Evolutionary conservation across 495 filamentous ascomycete genomes (phyloP).

Genomic region (Trichoderma virens): DNA sequence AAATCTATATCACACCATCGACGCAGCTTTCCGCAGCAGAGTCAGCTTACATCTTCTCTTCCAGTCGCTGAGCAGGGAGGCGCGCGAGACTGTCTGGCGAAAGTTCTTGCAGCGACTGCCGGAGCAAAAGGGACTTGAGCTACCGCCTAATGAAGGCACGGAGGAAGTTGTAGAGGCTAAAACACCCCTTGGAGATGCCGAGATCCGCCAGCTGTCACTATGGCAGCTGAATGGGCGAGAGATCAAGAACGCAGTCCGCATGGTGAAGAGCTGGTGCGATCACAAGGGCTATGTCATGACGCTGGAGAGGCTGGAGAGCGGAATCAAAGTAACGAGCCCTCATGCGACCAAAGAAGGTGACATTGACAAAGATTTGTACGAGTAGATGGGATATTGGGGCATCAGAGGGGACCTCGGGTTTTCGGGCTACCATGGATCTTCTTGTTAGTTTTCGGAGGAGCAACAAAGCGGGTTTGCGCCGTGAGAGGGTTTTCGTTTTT

Average conservation of each 20-base stretch:
- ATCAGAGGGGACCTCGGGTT: background rate
- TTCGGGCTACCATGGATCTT: no score
- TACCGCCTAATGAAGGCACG: background rate
- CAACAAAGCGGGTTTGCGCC: no score
- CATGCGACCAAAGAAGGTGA: conserved; percentile 20
- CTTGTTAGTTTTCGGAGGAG: background rate
- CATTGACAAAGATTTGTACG: conserved; percentile 10
- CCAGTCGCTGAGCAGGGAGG: conserved; percentile 21
- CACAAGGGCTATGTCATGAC: conserved; percentile 28
- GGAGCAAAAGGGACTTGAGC: background rate
- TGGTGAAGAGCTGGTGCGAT: conserved; percentile 28
- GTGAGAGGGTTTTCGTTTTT: no score
- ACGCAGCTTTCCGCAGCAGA: conserved; percentile 28
- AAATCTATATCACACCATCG: conserved; percentile 33
- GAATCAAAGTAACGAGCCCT: conserved; percentile 27
- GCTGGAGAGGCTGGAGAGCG: conserved; percentile 26
- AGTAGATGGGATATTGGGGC: background rate
- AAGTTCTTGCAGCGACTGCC: conserved; percentile 22
- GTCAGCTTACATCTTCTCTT: conserved; percentile 27
- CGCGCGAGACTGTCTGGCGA: conserved; percentile 23
- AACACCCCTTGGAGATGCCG: conserved; percentile 29
- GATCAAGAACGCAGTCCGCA: conserved; percentile 60
- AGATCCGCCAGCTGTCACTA: conserved; percentile 37
- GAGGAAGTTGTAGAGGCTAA: conserved; percentile 3
- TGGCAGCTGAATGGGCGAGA: conserved; percentile 52